A percentile compares a stretch with the other conserved stretches of the same genome.
phyloP scores from a whole-genome alignment of 108 stramenopile genomes.

The Conticribra guillardii region DNA sequence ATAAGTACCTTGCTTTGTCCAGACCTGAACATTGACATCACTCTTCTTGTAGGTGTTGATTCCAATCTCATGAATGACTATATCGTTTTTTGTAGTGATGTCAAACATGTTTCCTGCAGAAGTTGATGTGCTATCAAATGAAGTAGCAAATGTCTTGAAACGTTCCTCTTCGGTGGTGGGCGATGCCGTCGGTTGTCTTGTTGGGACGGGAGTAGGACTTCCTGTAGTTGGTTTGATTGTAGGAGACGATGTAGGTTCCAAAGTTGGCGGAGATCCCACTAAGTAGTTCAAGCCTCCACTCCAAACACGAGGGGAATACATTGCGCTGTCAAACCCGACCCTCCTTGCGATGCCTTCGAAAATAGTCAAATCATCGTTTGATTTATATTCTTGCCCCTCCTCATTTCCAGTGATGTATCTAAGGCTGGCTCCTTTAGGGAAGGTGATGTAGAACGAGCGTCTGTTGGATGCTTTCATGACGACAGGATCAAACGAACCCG shows the following conservation, averaged over 20 bases:
- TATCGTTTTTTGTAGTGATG: constrained; percentile 14
- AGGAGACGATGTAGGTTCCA: background rate
- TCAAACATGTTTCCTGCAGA: constrained; percentile 40
- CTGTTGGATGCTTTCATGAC: background rate
- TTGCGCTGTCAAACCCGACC: constrained; percentile 10
- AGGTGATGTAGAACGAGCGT: constrained; percentile 14
- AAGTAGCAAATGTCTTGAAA: constrained; percentile 5
- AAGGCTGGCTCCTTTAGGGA: background rate
- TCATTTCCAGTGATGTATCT: background rate
- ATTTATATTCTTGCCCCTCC: constrained; percentile 1
- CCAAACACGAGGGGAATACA: constrained; percentile 4
- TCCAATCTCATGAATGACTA: constrained; percentile 12
- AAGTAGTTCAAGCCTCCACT: constrained; percentile 24
- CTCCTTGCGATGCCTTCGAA: constrained; percentile 22
- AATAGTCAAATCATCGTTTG: constrained; percentile 15
- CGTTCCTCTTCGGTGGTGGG: background rate
- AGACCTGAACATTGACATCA: constrained; percentile 17
- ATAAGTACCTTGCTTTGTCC: constrained; percentile 26
- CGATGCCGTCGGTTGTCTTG: constrained; percentile 1
- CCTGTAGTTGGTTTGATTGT: background rate
- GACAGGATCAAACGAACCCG: constrained; percentile 15
- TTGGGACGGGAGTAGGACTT: constrained; percentile 2
- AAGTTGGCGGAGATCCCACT: background rate
- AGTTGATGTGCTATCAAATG: constrained; percentile 1
- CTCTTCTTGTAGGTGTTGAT: constrained; percentile 27